Conservation (phyloP, 1,139 yeast genomes). For the Yamadazyma conglobata region DNA sequence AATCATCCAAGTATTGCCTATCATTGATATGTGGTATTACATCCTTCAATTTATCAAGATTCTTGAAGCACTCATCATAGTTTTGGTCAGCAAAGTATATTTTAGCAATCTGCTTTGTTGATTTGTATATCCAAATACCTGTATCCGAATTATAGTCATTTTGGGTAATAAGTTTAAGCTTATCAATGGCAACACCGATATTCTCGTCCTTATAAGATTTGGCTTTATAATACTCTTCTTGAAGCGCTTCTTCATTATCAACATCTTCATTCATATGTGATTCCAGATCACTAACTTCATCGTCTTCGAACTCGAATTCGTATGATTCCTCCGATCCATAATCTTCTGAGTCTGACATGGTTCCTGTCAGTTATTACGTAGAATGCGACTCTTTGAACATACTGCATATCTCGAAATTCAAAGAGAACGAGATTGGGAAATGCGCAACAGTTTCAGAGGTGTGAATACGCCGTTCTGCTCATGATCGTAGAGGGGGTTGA, state of each 20-base stretch:
- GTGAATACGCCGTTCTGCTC: too few species aligned
- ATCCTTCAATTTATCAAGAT: constrained; percentile 21
- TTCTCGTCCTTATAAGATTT: constrained; percentile 65
- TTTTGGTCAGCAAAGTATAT: constrained; percentile 36
- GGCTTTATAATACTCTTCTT: constrained; percentile 58
- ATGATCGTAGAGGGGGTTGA: too few species aligned
- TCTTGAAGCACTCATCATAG: constrained; percentile 31
- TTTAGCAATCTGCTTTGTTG: constrained; percentile 66
- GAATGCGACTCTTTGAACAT: too few species aligned
- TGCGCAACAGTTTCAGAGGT: too few species aligned
- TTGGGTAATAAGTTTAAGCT: constrained; percentile 34
- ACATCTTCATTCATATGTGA: constrained; percentile 25
- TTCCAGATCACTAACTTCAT: constrained; percentile 41
- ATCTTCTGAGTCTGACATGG: constrained; percentile 58
- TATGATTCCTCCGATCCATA: constrained; percentile 60
- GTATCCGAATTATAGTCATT: constrained; percentile 19
- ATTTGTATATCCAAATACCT: constrained; percentile 50
- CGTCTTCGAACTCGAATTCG: constrained; percentile 64
- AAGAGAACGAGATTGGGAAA: too few species aligned
- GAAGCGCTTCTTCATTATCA: constrained; percentile 27
- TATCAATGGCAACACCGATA: constrained; percentile 40
- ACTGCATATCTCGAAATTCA: too few species aligned
- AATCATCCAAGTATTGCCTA: constrained; percentile 57
- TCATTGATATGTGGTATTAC: constrained; percentile 28
- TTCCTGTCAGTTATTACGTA: background rate